Base-by-base conservation (phyloP, 768 basidiomycete species). In the Podaxis rugospora region DNA sequence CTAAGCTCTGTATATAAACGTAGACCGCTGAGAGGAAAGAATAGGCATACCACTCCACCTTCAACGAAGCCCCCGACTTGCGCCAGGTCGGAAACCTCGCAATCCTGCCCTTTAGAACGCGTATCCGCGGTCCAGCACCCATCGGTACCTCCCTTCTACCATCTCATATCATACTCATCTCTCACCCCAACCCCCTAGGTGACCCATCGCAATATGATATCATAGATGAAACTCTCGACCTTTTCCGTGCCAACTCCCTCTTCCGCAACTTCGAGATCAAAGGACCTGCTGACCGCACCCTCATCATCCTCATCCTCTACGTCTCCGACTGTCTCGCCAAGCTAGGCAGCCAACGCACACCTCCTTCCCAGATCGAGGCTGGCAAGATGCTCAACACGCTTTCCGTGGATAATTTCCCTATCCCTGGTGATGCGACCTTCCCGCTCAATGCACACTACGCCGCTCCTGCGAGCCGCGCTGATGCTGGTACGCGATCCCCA, bases 191-290 rank as follows among this genome's bases (percentile, higher is more conserved):
- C 51, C 44, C 57, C 60, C 28, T 70, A 95, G 95, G 89, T 59
- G 93, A 96, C 71, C 80, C 86, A 1, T 82, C 84, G 7, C 77
- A 86, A 62, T 83, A 85, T 27, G 97, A 99, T 74, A 94, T 98
- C 67, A 83, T 98, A 65, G 95, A 98, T 75, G 97, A 99, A 76
- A 89, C 94, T 1, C 80, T 99, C 50, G 92, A 96, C 76, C 86
- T 98, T 62, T 99, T 99, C 78, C 91, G 97, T 58, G 95, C 96
- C 69, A 99, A 99, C 76, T 97, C 95, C 39, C 89, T 99, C 63
- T 99, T 99, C 78, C 90, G 97, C 70, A 98, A 98, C 78, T 99
- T 98, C 68, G 97, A 99, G 80, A 98, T 99, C 84, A 96, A 98
- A 73, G 95, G 95, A 16, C 92, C 93, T 57, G 94, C 95, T 55